Percentiles rank a stretch among this genome's conserved stretches.
Evolutionary conservation across 345 rosid species (phyloP).

Genomic region (Populus euphratica): DNA sequence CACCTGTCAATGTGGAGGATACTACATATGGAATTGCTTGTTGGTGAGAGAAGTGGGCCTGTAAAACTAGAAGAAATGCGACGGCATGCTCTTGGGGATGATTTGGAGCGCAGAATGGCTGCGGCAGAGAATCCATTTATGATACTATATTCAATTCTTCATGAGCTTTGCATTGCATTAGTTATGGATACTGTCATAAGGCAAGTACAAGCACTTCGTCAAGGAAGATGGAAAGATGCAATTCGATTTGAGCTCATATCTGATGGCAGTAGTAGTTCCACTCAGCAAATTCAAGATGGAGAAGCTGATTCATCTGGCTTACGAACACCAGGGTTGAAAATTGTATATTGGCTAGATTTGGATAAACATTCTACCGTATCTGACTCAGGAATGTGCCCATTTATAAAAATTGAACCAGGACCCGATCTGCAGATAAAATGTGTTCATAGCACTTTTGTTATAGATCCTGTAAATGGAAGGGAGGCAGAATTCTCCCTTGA

Average conservation of each 20-base stretch:
- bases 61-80: slow-evolving; percentile 71
- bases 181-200: slow-evolving; percentile 95
- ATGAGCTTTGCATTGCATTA: slow-evolving; percentile 83
- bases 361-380: slow-evolving; percentile 53
- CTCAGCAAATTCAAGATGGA: slow-evolving; percentile 63
- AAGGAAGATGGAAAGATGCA: slow-evolving; percentile 96
- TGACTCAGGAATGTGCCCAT: slow-evolving; percentile 55
- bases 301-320: slow-evolving; percentile 73
- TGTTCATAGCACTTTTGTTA: slow-evolving; percentile 68
- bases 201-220: slow-evolving; percentile 83
- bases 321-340: slow-evolving; percentile 84
- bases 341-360: slow-evolving; percentile 77
- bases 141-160: slow-evolving; percentile 72
- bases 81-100: slow-evolving; percentile 84
- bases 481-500: slow-evolving; percentile 80
- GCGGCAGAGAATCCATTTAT: slow-evolving; percentile 77
- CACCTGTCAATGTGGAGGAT: slow-evolving; percentile 95
- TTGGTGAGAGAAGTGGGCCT: slow-evolving; percentile 82
- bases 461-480: slow-evolving; percentile 76
- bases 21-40: slow-evolving; percentile 91
- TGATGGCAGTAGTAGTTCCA: slow-evolving; percentile 53
- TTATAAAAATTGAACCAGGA: slow-evolving; percentile 86
- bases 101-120: slow-evolving; percentile 95
- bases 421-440: slow-evolving; percentile 76
- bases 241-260: slow-evolving; percentile 79